Conservation (phyloP, 371 early-diverging fungal genomes). For the Rhizopus delemar region DNA sequence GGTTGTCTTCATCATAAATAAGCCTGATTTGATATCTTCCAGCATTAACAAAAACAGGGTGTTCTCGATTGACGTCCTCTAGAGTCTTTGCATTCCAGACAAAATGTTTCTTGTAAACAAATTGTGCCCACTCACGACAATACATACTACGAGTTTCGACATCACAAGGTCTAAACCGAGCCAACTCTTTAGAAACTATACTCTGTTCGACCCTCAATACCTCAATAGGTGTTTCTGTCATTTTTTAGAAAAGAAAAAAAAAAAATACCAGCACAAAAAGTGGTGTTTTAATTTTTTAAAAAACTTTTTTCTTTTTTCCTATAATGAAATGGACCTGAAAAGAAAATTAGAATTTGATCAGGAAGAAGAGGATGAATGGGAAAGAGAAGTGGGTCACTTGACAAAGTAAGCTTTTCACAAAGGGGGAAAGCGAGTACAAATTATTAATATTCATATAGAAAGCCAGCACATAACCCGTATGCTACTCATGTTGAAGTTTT, state of each 20-base stretch:
- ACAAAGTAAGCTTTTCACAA: conserved; percentile 1
- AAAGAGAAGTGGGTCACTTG: conserved; percentile 15
- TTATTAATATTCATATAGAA: conserved; percentile 18
- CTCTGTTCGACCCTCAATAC: conserved; percentile 47
- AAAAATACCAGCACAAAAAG: conserved; percentile 4
- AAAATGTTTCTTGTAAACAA: conserved; percentile 75
- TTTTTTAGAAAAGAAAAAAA: conserved; percentile 18
- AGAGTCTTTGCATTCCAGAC: conserved; percentile 51
- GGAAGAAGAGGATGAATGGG: conserved; percentile 29
- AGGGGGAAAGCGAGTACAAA: conserved; percentile 1
- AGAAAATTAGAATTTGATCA: conserved; percentile 4
- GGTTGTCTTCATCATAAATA: conserved; percentile 12
- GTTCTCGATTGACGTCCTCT: conserved; percentile 38
- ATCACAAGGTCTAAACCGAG: conserved; percentile 76
- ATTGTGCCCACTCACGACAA: conserved; percentile 85
- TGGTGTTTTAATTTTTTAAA: conserved; percentile 9
- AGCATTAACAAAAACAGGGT: conserved; percentile 15
- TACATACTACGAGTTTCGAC: conserved; percentile 71
- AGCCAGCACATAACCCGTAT: conserved; percentile 17
- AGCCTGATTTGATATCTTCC: conserved; percentile 37
- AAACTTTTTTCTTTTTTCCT: conserved; percentile 9
- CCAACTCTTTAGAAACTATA: conserved; percentile 70
- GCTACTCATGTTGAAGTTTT: conserved; percentile 8
- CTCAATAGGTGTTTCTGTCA: conserved; percentile 40
- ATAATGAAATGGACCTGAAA: conserved; percentile 1